These are phyloP conservation scores for Anthracocystis walkeri DNA, from an alignment of 1,284 basidiomycete species.

Conservation along the genomic window DNA sequence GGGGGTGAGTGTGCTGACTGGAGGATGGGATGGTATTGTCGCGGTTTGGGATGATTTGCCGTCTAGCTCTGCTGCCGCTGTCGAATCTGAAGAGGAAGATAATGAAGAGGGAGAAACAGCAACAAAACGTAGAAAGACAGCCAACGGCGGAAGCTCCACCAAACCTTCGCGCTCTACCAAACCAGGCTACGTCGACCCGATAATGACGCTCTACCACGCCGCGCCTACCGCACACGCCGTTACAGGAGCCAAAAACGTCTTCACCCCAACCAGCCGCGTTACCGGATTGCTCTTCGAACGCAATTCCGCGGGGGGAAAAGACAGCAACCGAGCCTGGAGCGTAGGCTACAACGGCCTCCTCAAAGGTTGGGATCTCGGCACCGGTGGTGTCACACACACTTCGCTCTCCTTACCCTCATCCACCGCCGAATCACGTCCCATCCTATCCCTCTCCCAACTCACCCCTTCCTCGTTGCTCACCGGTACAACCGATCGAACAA, in stretches of 20 bases:
- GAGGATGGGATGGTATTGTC: slow-evolving; percentile 63
- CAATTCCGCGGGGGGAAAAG: slow-evolving; percentile 4
- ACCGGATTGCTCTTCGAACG: slow-evolving; percentile 44
- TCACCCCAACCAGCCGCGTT: slow-evolving; percentile 54
- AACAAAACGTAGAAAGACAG: slow-evolving; percentile 33
- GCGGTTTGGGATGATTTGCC: slow-evolving; percentile 58
- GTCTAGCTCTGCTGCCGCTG: neutral
- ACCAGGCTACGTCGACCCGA: slow-evolving; percentile 24
- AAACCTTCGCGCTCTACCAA: slow-evolving; percentile 3
- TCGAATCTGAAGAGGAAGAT: slow-evolving; percentile 17
- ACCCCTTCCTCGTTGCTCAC: slow-evolving; percentile 36
- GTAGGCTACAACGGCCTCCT: slow-evolving; percentile 63
- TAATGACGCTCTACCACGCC: slow-evolving; percentile 38
- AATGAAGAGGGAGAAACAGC: slow-evolving; percentile 29
- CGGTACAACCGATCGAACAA: slow-evolving; percentile 60
- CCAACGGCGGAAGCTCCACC: slow-evolving; percentile 21
- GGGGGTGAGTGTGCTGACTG: slow-evolving; percentile 44
- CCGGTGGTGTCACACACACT: slow-evolving; percentile 36
- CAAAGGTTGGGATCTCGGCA: slow-evolving; percentile 59
- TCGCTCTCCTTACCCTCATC: slow-evolving; percentile 21
- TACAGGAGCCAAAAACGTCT: slow-evolving; percentile 39
- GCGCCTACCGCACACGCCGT: slow-evolving; percentile 20
- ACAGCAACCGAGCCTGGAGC: slow-evolving; percentile 48
- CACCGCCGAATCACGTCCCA: slow-evolving; percentile 27
- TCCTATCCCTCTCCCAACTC: slow-evolving; percentile 55